Evolutionary conservation across 208 protist genomes (phyloP).

Genomic region (Crithidia brevicula): DNA sequence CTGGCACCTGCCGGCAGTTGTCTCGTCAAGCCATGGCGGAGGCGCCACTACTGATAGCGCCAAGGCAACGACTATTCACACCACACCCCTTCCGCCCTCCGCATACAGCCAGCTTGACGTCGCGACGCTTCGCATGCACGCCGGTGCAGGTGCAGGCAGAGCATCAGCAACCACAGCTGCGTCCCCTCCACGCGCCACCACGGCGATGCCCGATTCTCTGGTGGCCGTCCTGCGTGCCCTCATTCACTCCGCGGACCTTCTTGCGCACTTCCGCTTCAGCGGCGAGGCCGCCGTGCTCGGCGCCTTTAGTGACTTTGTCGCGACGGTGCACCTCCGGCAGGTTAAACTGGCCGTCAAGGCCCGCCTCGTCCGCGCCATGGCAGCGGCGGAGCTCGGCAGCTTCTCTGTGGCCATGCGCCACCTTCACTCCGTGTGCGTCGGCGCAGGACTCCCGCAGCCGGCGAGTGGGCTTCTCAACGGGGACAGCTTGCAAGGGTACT

Average conservation of each 20-base stretch:
- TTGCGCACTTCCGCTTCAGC: conserved; percentile 51
- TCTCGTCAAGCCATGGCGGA: background rate
- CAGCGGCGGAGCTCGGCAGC: conserved; percentile 60
- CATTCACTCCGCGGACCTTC: conserved; percentile 54
- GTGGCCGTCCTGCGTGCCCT: conserved; percentile 49
- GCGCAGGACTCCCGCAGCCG: conserved; percentile 46
- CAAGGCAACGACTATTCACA: background rate
- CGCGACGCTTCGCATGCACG: background rate
- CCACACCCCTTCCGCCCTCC: conserved; percentile 7
- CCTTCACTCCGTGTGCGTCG: conserved; percentile 61
- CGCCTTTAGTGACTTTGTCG: conserved; percentile 72
- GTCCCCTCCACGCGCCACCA: background rate
- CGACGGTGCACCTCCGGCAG: conserved; percentile 48
- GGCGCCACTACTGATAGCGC: background rate
- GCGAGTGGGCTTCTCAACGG: conserved; percentile 22
- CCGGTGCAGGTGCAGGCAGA: background rate
- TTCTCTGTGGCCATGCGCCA: conserved; percentile 62
- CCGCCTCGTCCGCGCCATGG: conserved; percentile 61
- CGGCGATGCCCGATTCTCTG: conserved; percentile 35
- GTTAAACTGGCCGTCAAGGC: conserved; percentile 55
- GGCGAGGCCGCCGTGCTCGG: conserved; percentile 60
- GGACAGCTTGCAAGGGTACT: conserved; percentile 19
- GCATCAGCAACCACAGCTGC: background rate
- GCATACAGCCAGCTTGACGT: conserved; percentile 29
- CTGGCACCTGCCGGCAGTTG: conserved; percentile 28